A percentile compares a stretch with the other conserved stretches of the same genome.
phyloP scores from a whole-genome alignment of 805 yeast genomes.

The Lipomyces spencermartinsiae region DNA sequence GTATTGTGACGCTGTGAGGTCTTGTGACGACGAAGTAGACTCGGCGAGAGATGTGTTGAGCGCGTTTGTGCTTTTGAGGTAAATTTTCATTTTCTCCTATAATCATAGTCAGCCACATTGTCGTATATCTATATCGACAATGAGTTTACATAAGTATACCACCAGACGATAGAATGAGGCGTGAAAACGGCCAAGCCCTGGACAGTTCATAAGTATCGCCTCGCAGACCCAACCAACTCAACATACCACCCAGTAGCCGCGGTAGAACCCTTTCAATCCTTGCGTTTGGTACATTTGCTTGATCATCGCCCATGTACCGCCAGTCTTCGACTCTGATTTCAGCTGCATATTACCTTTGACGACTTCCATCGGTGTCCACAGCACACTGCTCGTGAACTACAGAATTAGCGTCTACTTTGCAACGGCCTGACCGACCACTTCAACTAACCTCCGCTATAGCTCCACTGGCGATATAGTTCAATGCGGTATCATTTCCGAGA shows the following conservation, averaged over 20 bases:
- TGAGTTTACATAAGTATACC: constrained; percentile 48
- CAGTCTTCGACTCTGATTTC: constrained; percentile 36
- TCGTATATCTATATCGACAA: neutral
- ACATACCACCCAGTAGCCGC: constrained; percentile 63
- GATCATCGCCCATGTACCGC: constrained; percentile 40
- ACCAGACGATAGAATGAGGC: constrained; percentile 53
- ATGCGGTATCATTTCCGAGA: constrained; percentile 46
- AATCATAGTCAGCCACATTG: neutral
- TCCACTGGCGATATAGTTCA: constrained; percentile 49
- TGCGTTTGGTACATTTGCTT: constrained; percentile 58
- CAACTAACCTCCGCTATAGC: constrained; percentile 47
- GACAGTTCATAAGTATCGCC: neutral
- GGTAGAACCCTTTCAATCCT: constrained; percentile 77
- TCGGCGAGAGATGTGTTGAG: neutral
- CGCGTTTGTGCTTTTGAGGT: constrained; percentile 10
- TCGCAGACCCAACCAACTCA: neutral
- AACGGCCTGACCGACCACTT: neutral
- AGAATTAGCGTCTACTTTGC: neutral
- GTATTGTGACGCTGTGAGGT: constrained; percentile 29
- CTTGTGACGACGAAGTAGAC: constrained; percentile 1
- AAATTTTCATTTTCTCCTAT: constrained; percentile 29
- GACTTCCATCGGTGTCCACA: constrained; percentile 56
- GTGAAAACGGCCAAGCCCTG: constrained; percentile 51
- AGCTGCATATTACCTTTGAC: constrained; percentile 53
- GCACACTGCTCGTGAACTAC: constrained; percentile 35